These are phyloP conservation scores for Heracleum sosnowskyi DNA, from an alignment of 129 eudicot genomes.

Conservation along the genomic window DNA sequence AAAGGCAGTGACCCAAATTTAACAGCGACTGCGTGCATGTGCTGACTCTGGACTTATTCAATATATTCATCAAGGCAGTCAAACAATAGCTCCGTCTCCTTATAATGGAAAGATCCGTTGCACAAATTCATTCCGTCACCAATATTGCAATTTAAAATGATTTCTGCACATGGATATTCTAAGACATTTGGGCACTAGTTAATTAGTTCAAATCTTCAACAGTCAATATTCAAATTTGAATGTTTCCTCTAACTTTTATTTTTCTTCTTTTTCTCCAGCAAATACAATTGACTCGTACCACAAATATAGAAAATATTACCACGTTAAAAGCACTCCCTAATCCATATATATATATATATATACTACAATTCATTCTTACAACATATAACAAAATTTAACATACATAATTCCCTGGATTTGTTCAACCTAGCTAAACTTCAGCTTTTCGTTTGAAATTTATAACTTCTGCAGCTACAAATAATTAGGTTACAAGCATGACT, in stretches of 20 bases:
- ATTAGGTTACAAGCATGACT: slow-evolving; percentile 26
- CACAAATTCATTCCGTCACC: background rate
- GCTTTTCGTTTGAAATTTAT: background rate
- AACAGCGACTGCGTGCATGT: background rate
- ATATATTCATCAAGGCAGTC: background rate
- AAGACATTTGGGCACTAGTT: background rate
- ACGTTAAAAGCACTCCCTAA: no score
- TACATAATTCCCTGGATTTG: background rate
- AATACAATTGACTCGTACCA: background rate
- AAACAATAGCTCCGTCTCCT: background rate
- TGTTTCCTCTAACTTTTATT: background rate
- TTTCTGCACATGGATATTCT: background rate
- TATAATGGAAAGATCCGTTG: no score
- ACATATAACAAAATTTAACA: background rate
- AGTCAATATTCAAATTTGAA: slow-evolving; percentile 65
- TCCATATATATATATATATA: no score
- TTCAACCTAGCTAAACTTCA: background rate
- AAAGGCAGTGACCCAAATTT: no score
- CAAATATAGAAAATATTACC: no score
- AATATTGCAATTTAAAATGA: no score
- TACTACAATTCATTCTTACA: slow-evolving; percentile 1
- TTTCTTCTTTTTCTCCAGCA: slow-evolving; percentile 27
- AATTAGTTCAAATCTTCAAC: slow-evolving; percentile 50
- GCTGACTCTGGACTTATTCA: background rate
- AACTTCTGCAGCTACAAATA: no score